These are phyloP conservation scores for Candida argentea DNA, from an alignment of 805 yeast species.

Conservation along the genomic window DNA sequence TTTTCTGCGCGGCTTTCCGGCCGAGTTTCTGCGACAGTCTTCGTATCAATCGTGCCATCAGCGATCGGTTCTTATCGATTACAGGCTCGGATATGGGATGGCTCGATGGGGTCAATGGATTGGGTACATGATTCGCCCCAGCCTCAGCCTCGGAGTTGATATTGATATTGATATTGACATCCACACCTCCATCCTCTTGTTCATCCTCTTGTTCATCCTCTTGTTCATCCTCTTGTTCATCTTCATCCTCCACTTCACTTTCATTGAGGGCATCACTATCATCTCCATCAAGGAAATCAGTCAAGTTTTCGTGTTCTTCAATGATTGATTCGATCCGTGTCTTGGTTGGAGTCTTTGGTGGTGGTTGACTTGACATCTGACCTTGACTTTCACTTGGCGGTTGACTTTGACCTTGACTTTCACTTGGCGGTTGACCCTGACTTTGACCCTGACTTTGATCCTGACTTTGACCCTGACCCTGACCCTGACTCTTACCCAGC, in stretches of 20 bases:
- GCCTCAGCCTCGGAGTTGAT: conserved; percentile 10
- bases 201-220: conserved; percentile 21
- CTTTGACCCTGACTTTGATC: neutral
- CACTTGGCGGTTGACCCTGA: neutral
- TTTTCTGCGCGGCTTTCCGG: conserved; percentile 72
- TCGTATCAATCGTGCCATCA: conserved; percentile 67
- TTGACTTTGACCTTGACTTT: conserved; percentile 2
- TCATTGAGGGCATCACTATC: conserved; percentile 8
- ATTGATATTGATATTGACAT: conserved; percentile 20
- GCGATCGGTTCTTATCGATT: conserved; percentile 58
- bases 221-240: conserved; percentile 13
- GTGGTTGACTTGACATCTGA: too few species aligned
- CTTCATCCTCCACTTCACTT: conserved; percentile 14
- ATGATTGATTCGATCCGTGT: conserved; percentile 8
- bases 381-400: too few species aligned
- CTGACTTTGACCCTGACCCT: conserved; percentile 9
- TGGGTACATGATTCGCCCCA: conserved; percentile 1
- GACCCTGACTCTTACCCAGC: conserved; percentile 23
- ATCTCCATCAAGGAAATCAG: conserved; percentile 9
- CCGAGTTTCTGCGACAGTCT: conserved; percentile 72
- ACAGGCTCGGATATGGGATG: conserved; percentile 42
- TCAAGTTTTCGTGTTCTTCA: conserved; percentile 8
- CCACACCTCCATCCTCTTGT: conserved; percentile 14
- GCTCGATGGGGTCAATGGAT: neutral
- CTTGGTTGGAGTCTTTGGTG: too few species aligned